A percentile compares a stretch with the other conserved stretches of the same genome.
Conservation (phyloP, 192 early-diverging fungal species). For the Rhizophagus clarus region DNA sequence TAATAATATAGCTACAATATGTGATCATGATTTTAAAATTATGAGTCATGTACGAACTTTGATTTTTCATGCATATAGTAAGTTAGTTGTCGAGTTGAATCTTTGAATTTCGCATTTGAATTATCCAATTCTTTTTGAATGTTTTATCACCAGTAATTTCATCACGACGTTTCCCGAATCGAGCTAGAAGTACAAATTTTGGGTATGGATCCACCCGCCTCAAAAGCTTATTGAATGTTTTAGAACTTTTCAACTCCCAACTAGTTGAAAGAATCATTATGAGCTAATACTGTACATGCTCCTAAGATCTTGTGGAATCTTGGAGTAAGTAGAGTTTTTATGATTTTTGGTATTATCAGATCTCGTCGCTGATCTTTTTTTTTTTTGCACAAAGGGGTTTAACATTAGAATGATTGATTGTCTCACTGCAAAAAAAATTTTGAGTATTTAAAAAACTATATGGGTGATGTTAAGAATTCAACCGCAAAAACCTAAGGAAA, state of each 20-base stretch:
- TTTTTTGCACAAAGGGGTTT: conserved; percentile 8
- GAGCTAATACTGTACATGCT: conserved; percentile 20
- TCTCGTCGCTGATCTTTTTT: not conserved
- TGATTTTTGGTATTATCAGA: not conserved
- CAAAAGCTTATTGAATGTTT: conserved; percentile 29
- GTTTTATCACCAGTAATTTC: too few relatives aligned
- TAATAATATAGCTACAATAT: conserved; percentile 23
- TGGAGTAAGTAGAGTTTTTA: conserved; percentile 15
- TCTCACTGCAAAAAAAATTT: not conserved
- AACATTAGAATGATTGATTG: not conserved
- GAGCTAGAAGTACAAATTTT: conserved; percentile 18
- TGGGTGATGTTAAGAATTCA: not conserved
- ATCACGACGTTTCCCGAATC: too few relatives aligned
- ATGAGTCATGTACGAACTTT: too few relatives aligned
- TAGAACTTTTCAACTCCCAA: conserved; percentile 23
- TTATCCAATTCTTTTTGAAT: conserved; percentile 28
- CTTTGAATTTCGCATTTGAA: conserved; percentile 2
- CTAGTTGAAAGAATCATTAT: conserved; percentile 21
- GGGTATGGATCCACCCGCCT: conserved; percentile 29
- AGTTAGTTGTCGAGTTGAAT: not conserved
- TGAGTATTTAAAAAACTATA: conserved; percentile 9
- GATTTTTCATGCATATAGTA: conserved; percentile 33
- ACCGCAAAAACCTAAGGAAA: too few relatives aligned
- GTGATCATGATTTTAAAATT: conserved; percentile 18
- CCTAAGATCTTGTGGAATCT: conserved; percentile 29